Evolutionary conservation across 768 basidiomycete species (phyloP).

Genomic region (Tremella fuciformis): DNA sequence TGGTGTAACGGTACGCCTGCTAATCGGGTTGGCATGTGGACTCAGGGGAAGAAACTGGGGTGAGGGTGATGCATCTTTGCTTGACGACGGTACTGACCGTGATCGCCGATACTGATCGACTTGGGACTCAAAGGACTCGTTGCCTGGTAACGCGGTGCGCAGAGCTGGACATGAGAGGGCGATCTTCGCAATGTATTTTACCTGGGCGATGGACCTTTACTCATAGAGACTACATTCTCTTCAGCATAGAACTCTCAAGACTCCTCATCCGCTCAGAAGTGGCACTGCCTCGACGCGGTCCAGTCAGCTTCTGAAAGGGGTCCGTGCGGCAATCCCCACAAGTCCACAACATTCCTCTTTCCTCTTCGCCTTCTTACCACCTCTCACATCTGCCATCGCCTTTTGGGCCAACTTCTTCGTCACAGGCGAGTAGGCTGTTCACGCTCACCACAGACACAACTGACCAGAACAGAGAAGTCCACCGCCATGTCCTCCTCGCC

Average conservation of each 20-base stretch:
- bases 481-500: constrained; percentile 19
- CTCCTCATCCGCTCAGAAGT: too few relatives aligned
- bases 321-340: constrained; percentile 3
- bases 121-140: too few relatives aligned
- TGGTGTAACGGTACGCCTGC: constrained; percentile 74
- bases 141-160: too few relatives aligned
- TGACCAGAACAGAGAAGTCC: neutral
- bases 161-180: too few relatives aligned
- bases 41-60: constrained; percentile 59
- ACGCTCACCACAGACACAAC: neutral
- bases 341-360: neutral
- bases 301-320: neutral
- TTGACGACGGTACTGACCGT: neutral
- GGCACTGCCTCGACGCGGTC: neutral
- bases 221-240: too few relatives aligned
- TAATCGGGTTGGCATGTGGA: constrained; percentile 70
- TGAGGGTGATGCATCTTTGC: constrained; percentile 4
- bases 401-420: too few relatives aligned
- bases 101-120: neutral
- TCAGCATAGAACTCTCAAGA: too few relatives aligned
- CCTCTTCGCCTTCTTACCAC: neutral
- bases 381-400: neutral
- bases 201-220: too few relatives aligned
- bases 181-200: too few relatives aligned
- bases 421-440: too few relatives aligned